These are phyloP conservation scores for Ascochyta clinopodiicola DNA, from an alignment of 2,329 filamentous ascomycete genomes.

Conservation along the genomic window DNA sequence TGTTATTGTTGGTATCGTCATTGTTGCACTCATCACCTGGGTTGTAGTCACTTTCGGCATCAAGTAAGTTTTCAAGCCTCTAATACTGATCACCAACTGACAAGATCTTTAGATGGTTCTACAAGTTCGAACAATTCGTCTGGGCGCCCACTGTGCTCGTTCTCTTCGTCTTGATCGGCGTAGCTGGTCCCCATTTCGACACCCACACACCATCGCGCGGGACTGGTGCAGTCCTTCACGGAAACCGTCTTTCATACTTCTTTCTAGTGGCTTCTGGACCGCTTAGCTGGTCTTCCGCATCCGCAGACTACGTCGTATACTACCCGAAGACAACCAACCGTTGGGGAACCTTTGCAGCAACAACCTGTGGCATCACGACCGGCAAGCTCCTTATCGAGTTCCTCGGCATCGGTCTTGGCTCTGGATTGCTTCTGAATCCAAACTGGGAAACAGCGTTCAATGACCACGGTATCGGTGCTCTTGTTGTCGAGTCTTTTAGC, in stretches of 20 bases:
- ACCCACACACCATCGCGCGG: constrained; percentile 56
- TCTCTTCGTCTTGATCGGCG: constrained; percentile 36
- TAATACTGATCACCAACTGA: neutral
- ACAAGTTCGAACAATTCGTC: constrained; percentile 34
- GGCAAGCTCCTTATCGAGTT: constrained; percentile 66
- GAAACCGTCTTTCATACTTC: constrained; percentile 70
- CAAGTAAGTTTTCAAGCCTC: neutral
- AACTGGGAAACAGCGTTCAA: constrained; percentile 64
- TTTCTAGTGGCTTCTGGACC: constrained; percentile 68
- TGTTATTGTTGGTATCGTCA: constrained; percentile 65
- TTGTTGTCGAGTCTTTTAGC: constrained; percentile 66
- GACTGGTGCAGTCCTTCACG: constrained; percentile 57
- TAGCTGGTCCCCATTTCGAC: constrained; percentile 58
- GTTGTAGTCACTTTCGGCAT: constrained; percentile 35
- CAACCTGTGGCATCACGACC: constrained; percentile 60
- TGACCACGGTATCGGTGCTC: constrained; percentile 61
- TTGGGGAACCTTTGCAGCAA: constrained; percentile 61
- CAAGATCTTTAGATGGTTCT: constrained; percentile 21
- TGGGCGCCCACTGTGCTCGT: constrained; percentile 35
- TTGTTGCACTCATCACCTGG: constrained; percentile 53
- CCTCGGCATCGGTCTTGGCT: constrained; percentile 66
- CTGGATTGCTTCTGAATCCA: constrained; percentile 59
- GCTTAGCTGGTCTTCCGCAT: constrained; percentile 65
- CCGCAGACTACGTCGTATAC: constrained; percentile 71
- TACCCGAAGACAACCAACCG: constrained; percentile 61